These are phyloP conservation scores for Skeletonema costatum DNA, from an alignment of 108 stramenopile species.

Conservation along the genomic window DNA sequence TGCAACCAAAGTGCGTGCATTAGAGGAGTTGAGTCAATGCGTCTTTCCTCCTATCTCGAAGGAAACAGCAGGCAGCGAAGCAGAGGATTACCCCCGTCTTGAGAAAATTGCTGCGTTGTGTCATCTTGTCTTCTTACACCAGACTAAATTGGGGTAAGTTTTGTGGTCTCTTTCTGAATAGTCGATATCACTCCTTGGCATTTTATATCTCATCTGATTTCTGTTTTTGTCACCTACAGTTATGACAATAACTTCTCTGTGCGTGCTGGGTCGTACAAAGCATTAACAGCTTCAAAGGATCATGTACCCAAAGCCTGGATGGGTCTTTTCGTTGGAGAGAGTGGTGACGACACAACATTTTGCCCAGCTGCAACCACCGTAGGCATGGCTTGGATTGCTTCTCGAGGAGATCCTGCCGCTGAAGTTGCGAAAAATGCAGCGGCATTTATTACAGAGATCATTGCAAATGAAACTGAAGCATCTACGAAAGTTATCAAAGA, in stretches of 20 bases:
- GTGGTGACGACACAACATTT: background rate
- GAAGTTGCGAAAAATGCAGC: conserved; percentile 25
- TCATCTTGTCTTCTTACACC: conserved; percentile 34
- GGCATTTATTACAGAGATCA: conserved; percentile 20
- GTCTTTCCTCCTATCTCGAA: conserved; percentile 14
- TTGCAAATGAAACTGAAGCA: background rate
- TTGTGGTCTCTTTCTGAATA: background rate
- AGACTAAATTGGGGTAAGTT: conserved; percentile 35
- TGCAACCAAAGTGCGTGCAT: conserved; percentile 67
- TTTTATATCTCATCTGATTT: background rate
- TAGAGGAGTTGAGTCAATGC: conserved; percentile 47
- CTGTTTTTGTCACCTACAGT: background rate
- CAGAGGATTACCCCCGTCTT: conserved; percentile 18
- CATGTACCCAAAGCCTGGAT: conserved; percentile 49
- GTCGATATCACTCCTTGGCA: background rate
- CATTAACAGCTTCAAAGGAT: conserved; percentile 14
- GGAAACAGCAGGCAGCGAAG: background rate
- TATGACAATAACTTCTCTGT: conserved; percentile 39
- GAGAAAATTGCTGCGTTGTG: conserved; percentile 46
- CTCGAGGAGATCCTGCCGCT: conserved; percentile 30
- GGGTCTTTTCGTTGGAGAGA: conserved; percentile 19
- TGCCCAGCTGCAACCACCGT: conserved; percentile 12
- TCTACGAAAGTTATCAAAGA: conserved; percentile 5
- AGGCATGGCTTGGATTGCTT: conserved; percentile 45
- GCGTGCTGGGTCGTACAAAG: conserved; percentile 27